Conservation (phyloP, 169 alveolate genomes). For the Cryptosporidium sp. region DNA sequence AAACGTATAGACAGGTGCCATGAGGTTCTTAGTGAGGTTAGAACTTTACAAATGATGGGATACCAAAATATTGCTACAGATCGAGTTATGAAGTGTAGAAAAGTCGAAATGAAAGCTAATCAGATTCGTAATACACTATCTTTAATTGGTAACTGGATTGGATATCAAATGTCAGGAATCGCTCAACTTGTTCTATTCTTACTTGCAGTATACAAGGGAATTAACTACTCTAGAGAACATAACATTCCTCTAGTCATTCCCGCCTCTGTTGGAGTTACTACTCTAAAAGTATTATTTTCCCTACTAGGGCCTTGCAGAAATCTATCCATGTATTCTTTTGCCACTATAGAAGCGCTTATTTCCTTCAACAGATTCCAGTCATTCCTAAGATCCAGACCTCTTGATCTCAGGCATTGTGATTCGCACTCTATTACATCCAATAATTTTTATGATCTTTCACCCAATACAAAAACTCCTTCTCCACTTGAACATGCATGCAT, state of each 20-base stretch:
- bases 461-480: not conserved
- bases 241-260: conserved; percentile 54
- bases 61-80: conserved; percentile 52
- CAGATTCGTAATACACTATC: conserved; percentile 38
- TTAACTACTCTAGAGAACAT: conserved; percentile 2
- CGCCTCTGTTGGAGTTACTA: conserved; percentile 75
- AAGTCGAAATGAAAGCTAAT: conserved; percentile 61
- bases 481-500: conserved; percentile 6
- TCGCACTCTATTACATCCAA: conserved; percentile 33
- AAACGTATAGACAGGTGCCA: conserved; percentile 68
- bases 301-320: conserved; percentile 72
- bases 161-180: conserved; percentile 70
- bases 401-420: conserved; percentile 61
- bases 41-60: conserved; percentile 74
- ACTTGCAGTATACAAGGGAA: conserved; percentile 58
- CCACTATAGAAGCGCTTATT: conserved; percentile 64
- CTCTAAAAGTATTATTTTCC: conserved; percentile 56
- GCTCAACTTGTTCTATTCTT: conserved; percentile 55
- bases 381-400: conserved; percentile 62
- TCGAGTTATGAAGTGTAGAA: conserved; percentile 52
- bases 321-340: conserved; percentile 63
- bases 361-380: conserved; percentile 62
- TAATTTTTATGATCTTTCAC: not conserved
- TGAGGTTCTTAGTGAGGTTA: conserved; percentile 58
- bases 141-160: conserved; percentile 67